Conservation (phyloP, 345 rosid species). For the Eucalyptus dawsonii region DNA sequence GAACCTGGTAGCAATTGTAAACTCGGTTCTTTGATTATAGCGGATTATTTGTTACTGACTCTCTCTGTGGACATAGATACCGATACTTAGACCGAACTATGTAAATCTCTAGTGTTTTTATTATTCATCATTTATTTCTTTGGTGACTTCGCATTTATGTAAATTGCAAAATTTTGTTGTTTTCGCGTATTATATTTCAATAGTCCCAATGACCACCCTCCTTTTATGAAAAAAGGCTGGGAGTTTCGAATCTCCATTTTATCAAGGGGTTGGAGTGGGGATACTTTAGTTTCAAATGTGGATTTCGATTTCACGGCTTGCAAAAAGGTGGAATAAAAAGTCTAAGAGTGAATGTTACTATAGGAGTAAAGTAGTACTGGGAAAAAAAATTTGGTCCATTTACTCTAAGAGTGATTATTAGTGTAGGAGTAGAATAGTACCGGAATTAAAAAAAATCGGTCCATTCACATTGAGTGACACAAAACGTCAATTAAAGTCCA, state of each 20-base stretch:
- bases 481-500: not conserved
- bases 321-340: fast-evolving
- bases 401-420: too few species aligned
- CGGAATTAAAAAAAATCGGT: fast-evolving
- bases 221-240: too few species aligned
- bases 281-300: too few species aligned
- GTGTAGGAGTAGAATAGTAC: too few species aligned
- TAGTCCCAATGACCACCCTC: too few species aligned
- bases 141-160: fast-evolving
- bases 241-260: too few species aligned
- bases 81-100: fast-evolving
- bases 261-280: too few species aligned
- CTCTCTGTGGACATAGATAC: fast-evolving
- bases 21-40: fast-evolving
- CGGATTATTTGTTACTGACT: fast-evolving
- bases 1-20: fast-evolving
- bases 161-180: too few species aligned
- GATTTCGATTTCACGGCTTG: fast-evolving
- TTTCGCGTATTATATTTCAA: too few species aligned
- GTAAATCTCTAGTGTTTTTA: fast-evolving
- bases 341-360: fast-evolving
- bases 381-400: too few species aligned
- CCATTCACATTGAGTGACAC: not conserved
- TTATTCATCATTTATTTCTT: too few species aligned
- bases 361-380: too few species aligned